Evolutionary conservation across 257 asterid species (phyloP), one percentile per base, ranked within the genome.

Genomic region (Cruciata laevipes): DNA sequence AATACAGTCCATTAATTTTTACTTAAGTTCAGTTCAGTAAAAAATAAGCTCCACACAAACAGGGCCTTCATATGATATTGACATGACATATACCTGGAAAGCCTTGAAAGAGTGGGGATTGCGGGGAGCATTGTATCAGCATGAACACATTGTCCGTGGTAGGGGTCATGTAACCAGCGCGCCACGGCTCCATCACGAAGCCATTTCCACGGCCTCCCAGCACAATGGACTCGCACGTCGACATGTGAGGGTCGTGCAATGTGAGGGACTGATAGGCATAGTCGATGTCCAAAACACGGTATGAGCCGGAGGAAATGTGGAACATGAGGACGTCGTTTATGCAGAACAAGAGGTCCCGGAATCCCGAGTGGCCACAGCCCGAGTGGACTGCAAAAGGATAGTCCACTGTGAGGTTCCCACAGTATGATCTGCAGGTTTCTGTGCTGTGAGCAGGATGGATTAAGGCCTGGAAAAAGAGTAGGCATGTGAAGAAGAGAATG

Each of bases 361-460:
- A 93, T 63, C 87, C 95, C 0, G 79, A 87, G 59, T 93, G 98
- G 69, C 98, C 98, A 27, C 98, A 93, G 14, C 98, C 98, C 0
- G 90, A 78, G 13, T 72, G 86, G 71, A 85, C 78, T 27, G 85
- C 83, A 63, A 93, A 88, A 38, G 98, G 98, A 77, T 89, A 89
- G 52, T 83, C 89, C 4, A 93, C 37, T 0, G 93, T 93, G 12
- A 93, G 81, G 84, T 90, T 93, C 23, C 97, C 98, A 20, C 98
- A 93, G 65, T 85, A 87, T 20, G 96, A 86, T 27, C 95, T 79
- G 63, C 98, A 92, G 1, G 84, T n/a, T 59, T 83, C 85, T 27
- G 75, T 60, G 83, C 76, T 65, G 6, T 72, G 63, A 61, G 21
- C 78, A 69, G 35, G 32, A 59, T 25, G 79, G 56, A 79, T 8